phyloP scores from a whole-genome alignment of 192 early-diverging fungal species.

The Backusella mclennaniae region DNA sequence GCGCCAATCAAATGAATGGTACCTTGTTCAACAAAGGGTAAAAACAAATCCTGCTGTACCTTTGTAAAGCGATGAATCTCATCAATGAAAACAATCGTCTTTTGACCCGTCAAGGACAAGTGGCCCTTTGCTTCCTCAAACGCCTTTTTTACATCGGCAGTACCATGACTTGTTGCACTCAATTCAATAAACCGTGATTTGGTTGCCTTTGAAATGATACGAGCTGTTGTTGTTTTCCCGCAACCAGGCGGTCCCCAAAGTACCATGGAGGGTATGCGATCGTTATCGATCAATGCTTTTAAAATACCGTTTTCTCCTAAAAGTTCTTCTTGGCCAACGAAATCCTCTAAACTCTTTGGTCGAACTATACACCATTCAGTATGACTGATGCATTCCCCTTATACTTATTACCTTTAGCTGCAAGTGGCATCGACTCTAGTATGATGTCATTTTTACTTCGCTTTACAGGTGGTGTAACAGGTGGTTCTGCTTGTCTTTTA shows the following conservation, averaged over 20 bases:
- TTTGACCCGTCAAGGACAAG: slow-evolving; percentile 49
- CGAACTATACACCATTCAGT: slow-evolving; percentile 33
- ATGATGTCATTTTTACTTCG: slow-evolving; percentile 29
- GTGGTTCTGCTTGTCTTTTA: not conserved
- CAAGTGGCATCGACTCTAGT: slow-evolving; percentile 51
- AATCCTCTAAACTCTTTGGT: slow-evolving; percentile 58
- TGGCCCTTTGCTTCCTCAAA: slow-evolving; percentile 69
- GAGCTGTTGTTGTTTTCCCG: slow-evolving; percentile 36
- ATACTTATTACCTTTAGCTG: slow-evolving; percentile 46
- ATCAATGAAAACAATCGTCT: slow-evolving; percentile 81
- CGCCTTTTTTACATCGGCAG: slow-evolving; percentile 62
- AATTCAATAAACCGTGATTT: slow-evolving; percentile 48
- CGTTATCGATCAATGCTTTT: slow-evolving; percentile 59
- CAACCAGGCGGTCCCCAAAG: slow-evolving; percentile 60
- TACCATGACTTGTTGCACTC: slow-evolving; percentile 54
- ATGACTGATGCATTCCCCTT: no score
- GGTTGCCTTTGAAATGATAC: slow-evolving; percentile 50
- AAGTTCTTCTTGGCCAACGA: slow-evolving; percentile 72
- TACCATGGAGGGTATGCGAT: slow-evolving; percentile 73
- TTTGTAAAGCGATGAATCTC: slow-evolving; percentile 92
- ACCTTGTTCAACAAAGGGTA: slow-evolving; percentile 77
- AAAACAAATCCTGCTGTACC: slow-evolving; percentile 84
- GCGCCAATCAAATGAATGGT: slow-evolving; percentile 68
- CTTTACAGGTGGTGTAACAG: slow-evolving; percentile 21
- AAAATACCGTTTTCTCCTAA: slow-evolving; percentile 66